Conservation (phyloP, 2,329 filamentous ascomycete species). For the Metarhizium album region DNA sequence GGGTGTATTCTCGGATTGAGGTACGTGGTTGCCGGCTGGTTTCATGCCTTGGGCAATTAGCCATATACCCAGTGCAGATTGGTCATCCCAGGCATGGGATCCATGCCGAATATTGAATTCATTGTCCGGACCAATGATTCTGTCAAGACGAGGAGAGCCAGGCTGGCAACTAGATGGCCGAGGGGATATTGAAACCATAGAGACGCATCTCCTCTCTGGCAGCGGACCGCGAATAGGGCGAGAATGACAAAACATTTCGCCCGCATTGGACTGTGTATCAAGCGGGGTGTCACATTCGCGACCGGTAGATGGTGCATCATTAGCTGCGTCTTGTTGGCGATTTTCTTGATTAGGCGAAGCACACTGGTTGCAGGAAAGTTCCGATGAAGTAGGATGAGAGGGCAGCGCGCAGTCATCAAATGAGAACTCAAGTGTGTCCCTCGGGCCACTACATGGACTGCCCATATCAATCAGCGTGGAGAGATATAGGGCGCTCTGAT, state of each 20-base stretch:
- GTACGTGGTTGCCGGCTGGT: constrained; percentile 16
- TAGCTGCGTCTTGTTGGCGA: neutral
- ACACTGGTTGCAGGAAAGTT: constrained; percentile 1
- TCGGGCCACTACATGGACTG: constrained; percentile 28
- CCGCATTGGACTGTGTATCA: constrained; percentile 1
- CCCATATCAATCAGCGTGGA: constrained; percentile 18
- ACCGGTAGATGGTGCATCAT: neutral
- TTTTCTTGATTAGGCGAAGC: neutral
- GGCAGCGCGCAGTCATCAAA: constrained; percentile 8
- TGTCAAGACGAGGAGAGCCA: constrained; percentile 8
- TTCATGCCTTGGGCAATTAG: constrained; percentile 24
- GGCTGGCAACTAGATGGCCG: constrained; percentile 3
- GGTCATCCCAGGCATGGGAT: constrained; percentile 21
- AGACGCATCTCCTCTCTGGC: neutral
- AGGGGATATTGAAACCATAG: constrained; percentile 1
- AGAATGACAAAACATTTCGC: neutral
- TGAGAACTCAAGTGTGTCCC: constrained; percentile 39
- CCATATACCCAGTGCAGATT: constrained; percentile 26
- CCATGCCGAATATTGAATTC: constrained; percentile 19
- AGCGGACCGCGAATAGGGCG: neutral
- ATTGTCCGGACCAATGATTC: constrained; percentile 12
- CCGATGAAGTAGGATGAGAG: neutral
- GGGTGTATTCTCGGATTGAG: constrained; percentile 8
- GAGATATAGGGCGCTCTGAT: constrained; percentile 13
- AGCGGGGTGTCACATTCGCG: neutral